Conservation (phyloP, 768 basidiomycete species). For the Collybia sp. region DNA sequence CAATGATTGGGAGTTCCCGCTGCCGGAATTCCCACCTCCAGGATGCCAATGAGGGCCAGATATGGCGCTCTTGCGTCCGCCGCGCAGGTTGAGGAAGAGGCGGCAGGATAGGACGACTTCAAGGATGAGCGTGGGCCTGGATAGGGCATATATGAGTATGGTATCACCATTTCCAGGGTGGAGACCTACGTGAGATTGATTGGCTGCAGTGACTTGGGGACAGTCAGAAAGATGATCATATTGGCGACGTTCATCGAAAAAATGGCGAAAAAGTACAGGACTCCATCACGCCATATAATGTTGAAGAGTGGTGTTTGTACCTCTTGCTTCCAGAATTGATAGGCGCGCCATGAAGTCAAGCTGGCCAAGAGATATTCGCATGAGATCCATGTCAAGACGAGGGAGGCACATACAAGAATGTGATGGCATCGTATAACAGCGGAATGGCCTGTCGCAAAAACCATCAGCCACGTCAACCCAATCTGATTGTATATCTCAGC, state of each 20-base stretch:
- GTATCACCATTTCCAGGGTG: neutral
- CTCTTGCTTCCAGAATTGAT: too few species aligned
- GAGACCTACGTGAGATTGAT: constrained; percentile 11
- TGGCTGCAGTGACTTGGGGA: constrained; percentile 7
- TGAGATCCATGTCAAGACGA: too few species aligned
- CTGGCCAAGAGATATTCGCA: constrained; percentile 3
- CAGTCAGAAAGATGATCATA: constrained; percentile 8
- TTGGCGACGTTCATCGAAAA: constrained; percentile 14
- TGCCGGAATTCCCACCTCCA: too few species aligned
- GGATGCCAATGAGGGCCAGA: too few species aligned
- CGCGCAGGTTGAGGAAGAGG: constrained; percentile 11
- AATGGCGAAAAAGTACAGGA: constrained; percentile 16
- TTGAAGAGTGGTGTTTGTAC: too few species aligned
- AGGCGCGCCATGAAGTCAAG: too few species aligned
- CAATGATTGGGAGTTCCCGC: too few species aligned
- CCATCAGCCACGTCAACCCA: too few species aligned
- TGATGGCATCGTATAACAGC: too few species aligned
- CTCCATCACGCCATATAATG: constrained; percentile 7
- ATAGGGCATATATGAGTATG: neutral
- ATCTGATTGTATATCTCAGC: neutral
- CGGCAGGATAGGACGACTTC: constrained; percentile 12
- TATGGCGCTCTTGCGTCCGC: neutral
- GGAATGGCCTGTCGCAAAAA: too few species aligned
- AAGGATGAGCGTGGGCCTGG: constrained; percentile 11
- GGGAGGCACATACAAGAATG: too few species aligned